Evolutionary conservation across 2,329 filamentous ascomycete species (phyloP), one percentile per base, ranked within the genome.

Genomic region (Pseudogymnoascus sp.): DNA sequence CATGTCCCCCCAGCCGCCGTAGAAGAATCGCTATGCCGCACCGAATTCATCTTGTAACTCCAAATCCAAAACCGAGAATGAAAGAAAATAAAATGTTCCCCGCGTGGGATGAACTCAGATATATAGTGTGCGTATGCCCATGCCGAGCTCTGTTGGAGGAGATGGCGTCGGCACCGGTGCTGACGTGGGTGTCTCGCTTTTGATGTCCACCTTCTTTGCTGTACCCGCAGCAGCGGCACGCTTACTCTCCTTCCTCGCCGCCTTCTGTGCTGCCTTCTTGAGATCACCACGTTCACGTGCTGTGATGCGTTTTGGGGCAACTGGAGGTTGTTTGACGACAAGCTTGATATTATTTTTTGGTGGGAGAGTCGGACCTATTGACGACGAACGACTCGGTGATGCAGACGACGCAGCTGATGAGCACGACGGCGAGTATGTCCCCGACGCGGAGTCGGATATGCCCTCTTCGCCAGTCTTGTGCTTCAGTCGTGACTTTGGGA

Each of bases 181-280:
- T 11, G 33, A 38, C 26, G 59, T 42, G 10, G 59, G 33, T 15
- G 33, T 23, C 19, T 61, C 23, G 50, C 50, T 57, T 28, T 57
- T 33, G 10, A 57, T n/a, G 5, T 57, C 50, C 2, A 57, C 26
- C 17, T 10, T n/a, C n/a, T 57, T 57, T 7, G 28, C 50, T 13
- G 50, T 4, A 1, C 28, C n/a, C 21, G 50, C 50, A 21, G 59
- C 60, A 21, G 26, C 63, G 2, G 28, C 61, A 11, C 63, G 62
- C 47, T 67, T 68, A n/a, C 62, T 67, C 28, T 68, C 65, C 53
- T 67, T 68, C 31, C 65, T 40, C 2, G 65, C 65, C 4, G 61
- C 65, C 62, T 68, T 68, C 47, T 68, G 68, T 21, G 66, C 67
- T 19, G 67, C 63, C 13, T 71, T 71, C 63, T 69, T 66, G 53